Base-by-base conservation (phyloP, 2,329 filamentous ascomycete species). In the Trichoderma sp. region DNA sequence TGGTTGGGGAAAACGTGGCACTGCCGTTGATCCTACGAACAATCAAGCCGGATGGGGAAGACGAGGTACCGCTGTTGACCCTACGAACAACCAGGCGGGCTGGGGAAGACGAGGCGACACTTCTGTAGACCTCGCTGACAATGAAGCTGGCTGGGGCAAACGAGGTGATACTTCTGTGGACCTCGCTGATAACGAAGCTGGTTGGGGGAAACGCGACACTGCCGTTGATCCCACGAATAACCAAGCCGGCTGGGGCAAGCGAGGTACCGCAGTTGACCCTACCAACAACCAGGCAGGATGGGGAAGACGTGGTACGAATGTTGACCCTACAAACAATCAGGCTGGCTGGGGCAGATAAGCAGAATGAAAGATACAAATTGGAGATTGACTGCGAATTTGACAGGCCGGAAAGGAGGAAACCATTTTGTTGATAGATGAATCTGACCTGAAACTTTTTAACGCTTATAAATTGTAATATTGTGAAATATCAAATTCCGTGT, bases 211-310 rank as follows among this genome's bases (percentile, higher is more conserved):
- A 26, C 57, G 67, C 5, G 36, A 39, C 1, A 32, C 47, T 50
- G 7, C 53, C 3, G 57, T 69, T 1, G 66, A 69, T 7, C 28
- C 9, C 2, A 53, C 39, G 0, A 53, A 62, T 11, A 69, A 69
- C 12, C 36, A 69, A 17, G 67, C 67, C 0, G 67, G 67, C 2
- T 69, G 57, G 66, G 61, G 61, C 0, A 47, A n/a, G 13, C 17
- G 61, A 6, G 39, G 5, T 2, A 32, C 61, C 3, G 26, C 62
- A 2, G 67, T 70, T 63, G 57, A 70, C 20, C 30, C 26, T 11
- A 64, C 43, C 8, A 70, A 70, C n/a, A 63, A 55, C 9, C 57
- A 69, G 36, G 57, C 67, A n/a, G 67, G 57, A 1, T 69, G 67
- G 67, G 67, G 57, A 11, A 69, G 30, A 62, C 39, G 30, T 11